phyloP scores from a whole-genome alignment of 1,139 yeast species.

The Scheffersomyces segobiensis region DNA sequence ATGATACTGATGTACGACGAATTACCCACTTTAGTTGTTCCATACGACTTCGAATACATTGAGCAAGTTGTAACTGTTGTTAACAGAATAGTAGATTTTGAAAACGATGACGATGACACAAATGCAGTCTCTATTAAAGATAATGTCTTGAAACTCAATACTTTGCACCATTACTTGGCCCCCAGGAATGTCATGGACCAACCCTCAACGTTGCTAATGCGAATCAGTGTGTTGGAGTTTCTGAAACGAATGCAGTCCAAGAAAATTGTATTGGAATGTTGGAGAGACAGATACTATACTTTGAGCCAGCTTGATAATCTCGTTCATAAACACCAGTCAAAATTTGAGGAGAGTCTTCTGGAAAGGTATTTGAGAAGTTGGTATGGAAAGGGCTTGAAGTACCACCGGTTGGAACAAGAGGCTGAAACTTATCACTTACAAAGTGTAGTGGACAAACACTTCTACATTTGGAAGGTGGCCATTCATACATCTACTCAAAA shows the following conservation, averaged over 20 bases:
- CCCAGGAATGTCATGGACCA: not conserved
- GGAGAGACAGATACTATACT: conserved; percentile 9
- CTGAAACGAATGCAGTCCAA: conserved; percentile 3
- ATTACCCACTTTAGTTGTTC: conserved; percentile 18
- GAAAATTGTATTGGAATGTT: conserved; percentile 8
- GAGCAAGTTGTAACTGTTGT: conserved; percentile 22
- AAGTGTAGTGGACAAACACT: not conserved
- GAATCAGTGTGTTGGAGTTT: conserved; percentile 21
- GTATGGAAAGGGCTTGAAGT: conserved; percentile 13
- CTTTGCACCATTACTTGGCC: conserved; percentile 19
- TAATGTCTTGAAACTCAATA: conserved; percentile 22
- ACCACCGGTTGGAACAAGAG: conserved; percentile 11
- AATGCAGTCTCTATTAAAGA: conserved; percentile 20
- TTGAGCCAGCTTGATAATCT: not conserved
- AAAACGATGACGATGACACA: conserved; percentile 24
- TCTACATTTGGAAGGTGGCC: conserved; percentile 1
- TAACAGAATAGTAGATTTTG: conserved; percentile 29
- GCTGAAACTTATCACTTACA: conserved; percentile 5
- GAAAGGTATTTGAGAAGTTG: conserved; percentile 12
- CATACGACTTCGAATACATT: conserved; percentile 25
- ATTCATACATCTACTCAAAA: not conserved
- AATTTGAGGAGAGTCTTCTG: not conserved
- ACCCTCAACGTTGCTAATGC: conserved; percentile 27
- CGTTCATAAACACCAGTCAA: not conserved
- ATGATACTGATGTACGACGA: conserved; percentile 20